Evolutionary conservation across 2,329 filamentous ascomycete genomes (phyloP), one percentile per base, ranked within the genome.

Genomic region (Catunica adiposa): DNA sequence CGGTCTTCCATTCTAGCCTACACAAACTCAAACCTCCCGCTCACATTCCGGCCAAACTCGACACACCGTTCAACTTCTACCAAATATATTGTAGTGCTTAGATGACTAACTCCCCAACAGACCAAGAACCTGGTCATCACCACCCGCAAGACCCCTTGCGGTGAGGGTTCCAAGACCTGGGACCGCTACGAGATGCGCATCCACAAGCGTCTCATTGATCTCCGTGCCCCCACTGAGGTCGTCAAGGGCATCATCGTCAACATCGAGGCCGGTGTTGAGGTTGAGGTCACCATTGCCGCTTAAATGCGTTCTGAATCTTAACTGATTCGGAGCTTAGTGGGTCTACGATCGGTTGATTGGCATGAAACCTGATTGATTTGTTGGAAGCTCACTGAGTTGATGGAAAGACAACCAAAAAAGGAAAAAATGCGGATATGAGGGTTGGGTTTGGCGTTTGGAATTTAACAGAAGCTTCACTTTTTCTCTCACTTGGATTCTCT

Each of bases 91-190:
- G 3, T 14, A 15, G 44, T 17, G 3, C 9, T 22, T 20, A 53
- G 42, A 53, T 53, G 11, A 17, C 56, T 58, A 42, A 58, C 52
- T 25, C 15, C 92, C 67, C 46, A n/a, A 58, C 37, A 58, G 56
- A 96, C 89, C 78, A 95, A 96, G 84, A 87, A 82, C 72, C 82
- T 97, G 68, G 88, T 92, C 80, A 82, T 95, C 79, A 88, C 86
- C 71, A 95, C 92, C 79, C 86, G 92, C 70, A 98, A 98, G 86
- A 97, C 92, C 63, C 92, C 92, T 72, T 92, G 86, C 77, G 92
- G 92, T 86, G 92, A 98, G 83, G 92, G 92, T 77, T 94, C 86
- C 75, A 98, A 98, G 88, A 98, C 92, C 70, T 98, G 92, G 92
- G 92, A 97, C 73, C 83, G 80, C 73, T 98, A 79, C 75, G 90